Evolutionary conservation across 2,329 filamentous ascomycete species (phyloP).

Genomic region (Plectosphaerella cucumerina): DNA sequence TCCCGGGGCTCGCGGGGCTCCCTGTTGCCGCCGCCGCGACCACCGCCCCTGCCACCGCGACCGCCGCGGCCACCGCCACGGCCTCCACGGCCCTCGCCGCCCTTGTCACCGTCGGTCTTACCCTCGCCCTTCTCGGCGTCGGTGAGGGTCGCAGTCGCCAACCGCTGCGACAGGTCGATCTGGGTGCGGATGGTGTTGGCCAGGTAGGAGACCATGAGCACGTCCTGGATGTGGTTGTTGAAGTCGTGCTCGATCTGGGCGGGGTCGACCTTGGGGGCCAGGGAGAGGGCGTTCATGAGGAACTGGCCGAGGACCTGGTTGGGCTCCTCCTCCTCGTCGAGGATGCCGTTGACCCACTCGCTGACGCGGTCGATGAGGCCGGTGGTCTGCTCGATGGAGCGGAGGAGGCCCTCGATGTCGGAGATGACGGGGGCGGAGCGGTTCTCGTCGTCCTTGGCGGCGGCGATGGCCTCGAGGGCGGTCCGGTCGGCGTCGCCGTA

Average conservation of each 20-base stretch:
- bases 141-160: conserved; percentile 72
- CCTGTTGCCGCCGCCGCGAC: conserved; percentile 44
- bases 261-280: conserved; percentile 91
- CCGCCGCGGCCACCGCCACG: conserved; percentile 23
- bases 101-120: conserved; percentile 40
- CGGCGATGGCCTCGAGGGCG: conserved; percentile 75
- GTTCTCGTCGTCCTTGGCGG: conserved; percentile 74
- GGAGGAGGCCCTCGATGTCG: conserved; percentile 85
- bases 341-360: conserved; percentile 86
- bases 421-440: conserved; percentile 71
- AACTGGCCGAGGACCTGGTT: conserved; percentile 92
- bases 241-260: conserved; percentile 94
- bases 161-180: conserved; percentile 93
- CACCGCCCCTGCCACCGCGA: conserved; percentile 43
- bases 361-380: conserved; percentile 87
- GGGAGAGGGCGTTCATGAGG: conserved; percentile 85
- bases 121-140: conserved; percentile 44
- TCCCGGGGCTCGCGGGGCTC: conserved; percentile 42
- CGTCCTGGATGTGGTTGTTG: conserved; percentile 99
- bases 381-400: conserved; percentile 81
- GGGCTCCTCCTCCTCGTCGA: conserved; percentile 86
- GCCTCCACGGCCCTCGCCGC: conserved; percentile 39
- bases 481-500: conserved; percentile 70
- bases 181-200: conserved; percentile 98
- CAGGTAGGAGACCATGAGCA: conserved; percentile 95